Evolutionary conservation across 1,284 basidiomycete species (phyloP), one percentile per base, ranked within the genome.

Genomic region (Cryptococcus wingfieldii): DNA sequence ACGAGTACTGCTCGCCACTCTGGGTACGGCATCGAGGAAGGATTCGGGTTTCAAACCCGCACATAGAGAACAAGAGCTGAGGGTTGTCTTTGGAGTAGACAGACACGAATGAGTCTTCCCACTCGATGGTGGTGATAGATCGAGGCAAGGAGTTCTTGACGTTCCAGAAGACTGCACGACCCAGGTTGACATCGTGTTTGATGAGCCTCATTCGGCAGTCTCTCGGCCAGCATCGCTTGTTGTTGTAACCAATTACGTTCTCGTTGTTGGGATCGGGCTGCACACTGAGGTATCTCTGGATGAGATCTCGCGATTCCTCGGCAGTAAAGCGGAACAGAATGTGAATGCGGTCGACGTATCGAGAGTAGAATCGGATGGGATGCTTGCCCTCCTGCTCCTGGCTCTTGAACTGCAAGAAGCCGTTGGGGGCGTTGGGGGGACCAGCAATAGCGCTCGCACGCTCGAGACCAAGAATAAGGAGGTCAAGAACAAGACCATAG

Each of bases 121-220:
- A 98, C 74, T 98, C 96, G 72, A 99, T 98, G 0, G 96, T 98
- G 2, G 95, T 98, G 60, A 99, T 80, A 31, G 94, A 97, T 56
- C 95, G 83, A 1, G 96, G 96, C 44, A 98, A 77, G 66, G 90
- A 91, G 78, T 98, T 95, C 81, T 98, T 98, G 75, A 98, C 91
- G 67, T 98, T 98, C 96, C 95, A 98, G 79, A 97, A 98, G 12
- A 98, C 95, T 6, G 96, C 96, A 63, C 96, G 85, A 34, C 95
- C 95, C 37, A 98, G 82, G 76, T 99, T 98, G 77, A 98, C 96
- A 71, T 99, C 96, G 78, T 98, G 95, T 80, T 99, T 99, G 82
- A 97, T 96, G 55, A 99, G 83, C 38, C 96, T 83, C 96, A 99
- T 99, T 58, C 96, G 88, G 74, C 94, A 98, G 75, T 99, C 96